Evolutionary conservation across 495 filamentous ascomycete genomes (phyloP).

Genomic region (Annulohypoxylon moriforme): DNA sequence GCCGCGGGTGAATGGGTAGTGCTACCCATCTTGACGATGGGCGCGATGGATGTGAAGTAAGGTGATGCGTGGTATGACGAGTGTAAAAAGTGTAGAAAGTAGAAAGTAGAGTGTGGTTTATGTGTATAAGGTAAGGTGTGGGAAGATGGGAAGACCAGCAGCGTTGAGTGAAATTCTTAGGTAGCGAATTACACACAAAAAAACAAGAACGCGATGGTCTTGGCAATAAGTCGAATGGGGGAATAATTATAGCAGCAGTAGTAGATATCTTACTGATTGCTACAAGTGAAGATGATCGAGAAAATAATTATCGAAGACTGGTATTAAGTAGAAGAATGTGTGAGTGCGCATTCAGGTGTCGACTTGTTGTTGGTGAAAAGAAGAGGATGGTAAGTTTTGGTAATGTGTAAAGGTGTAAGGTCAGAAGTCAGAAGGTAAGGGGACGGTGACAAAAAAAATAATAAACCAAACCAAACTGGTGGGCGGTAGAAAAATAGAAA

Average conservation of each 20-base stretch:
- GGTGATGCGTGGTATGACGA: neutral
- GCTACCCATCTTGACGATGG: constrained; percentile 46
- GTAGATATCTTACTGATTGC: neutral
- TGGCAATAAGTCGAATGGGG: neutral
- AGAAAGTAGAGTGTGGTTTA: neutral
- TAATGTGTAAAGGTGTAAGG: constrained; percentile 6
- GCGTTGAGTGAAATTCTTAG: constrained; percentile 27
- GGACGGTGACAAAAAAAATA: constrained; percentile 10
- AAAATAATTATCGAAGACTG: neutral
- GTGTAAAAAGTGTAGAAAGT: constrained; percentile 1
- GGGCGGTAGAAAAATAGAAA: constrained; percentile 1
- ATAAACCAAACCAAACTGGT: constrained; percentile 26
- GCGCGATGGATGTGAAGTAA: neutral
- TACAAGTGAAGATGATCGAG: neutral
- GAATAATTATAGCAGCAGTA: neutral
- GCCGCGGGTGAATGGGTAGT: constrained; percentile 44
- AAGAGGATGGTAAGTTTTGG: neutral
- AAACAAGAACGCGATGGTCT: neutral
- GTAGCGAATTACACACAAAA: constrained; percentile 29
- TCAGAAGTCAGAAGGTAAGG: constrained; percentile 3
- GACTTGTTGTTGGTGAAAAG: neutral
- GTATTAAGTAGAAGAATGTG: neutral
- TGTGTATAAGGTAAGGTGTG: neutral
- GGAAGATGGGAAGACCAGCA: neutral
- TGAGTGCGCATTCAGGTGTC: neutral